phyloP scores from a whole-genome alignment of 129 eudicot species.

The Helichrysum umbraculigerum region DNA sequence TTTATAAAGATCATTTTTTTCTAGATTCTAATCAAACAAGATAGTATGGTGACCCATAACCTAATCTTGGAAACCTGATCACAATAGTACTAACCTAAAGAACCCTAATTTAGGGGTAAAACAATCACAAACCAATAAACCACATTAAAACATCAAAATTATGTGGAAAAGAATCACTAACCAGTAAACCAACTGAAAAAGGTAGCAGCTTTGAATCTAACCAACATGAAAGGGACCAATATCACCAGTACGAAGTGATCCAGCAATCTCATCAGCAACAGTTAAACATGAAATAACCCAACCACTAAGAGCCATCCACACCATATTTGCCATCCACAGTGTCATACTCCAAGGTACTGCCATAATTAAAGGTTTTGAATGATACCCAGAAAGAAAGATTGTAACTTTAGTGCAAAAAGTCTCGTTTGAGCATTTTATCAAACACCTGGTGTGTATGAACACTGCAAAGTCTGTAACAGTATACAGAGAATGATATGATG shows the following conservation, averaged over 20 bases:
- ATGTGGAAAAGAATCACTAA: conserved; percentile 6
- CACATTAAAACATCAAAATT: not conserved
- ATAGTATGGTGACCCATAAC: not conserved
- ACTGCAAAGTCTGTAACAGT: not conserved
- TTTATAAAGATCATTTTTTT: too few relatives aligned
- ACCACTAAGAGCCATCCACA: conserved; percentile 58
- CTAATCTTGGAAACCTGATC: not conserved
- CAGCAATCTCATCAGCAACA: conserved; percentile 86
- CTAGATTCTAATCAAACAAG: not conserved
- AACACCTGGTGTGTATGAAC: not conserved
- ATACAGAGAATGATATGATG: not conserved
- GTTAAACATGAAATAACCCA: conserved; percentile 71
- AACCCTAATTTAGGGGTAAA: conserved; percentile 8
- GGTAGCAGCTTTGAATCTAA: conserved; percentile 21
- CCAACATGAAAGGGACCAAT: conserved; percentile 78
- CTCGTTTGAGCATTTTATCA: conserved; percentile 15
- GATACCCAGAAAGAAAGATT: conserved; percentile 19
- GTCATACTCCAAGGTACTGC: conserved; percentile 68
- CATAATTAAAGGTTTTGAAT: conserved; percentile 39
- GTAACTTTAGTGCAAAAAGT: not conserved
- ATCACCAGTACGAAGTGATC: conserved; percentile 69
- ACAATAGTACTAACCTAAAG: not conserved
- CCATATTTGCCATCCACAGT: conserved; percentile 59
- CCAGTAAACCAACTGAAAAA: not conserved
- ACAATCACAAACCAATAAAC: conserved; percentile 8